Evolutionary conservation across 169 alveolate species (phyloP).

Genomic region (Plasmodium falciparum): DNA sequence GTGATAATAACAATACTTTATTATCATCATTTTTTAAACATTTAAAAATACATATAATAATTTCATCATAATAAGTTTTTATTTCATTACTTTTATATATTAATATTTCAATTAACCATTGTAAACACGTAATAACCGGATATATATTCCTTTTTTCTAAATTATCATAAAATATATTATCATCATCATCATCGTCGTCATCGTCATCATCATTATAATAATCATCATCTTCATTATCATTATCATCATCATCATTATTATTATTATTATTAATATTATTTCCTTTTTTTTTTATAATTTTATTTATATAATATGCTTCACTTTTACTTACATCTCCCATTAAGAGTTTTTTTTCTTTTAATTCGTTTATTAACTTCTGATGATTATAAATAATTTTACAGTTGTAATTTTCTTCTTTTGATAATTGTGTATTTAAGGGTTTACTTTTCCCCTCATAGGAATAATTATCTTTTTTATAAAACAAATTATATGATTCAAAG

Average conservation of each 20-base stretch:
- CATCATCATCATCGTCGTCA: constrained; percentile 8
- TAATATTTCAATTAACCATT: constrained; percentile 59
- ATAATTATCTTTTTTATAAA: constrained; percentile 4
- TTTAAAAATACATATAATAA: constrained; percentile 44
- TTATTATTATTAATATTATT: not conserved
- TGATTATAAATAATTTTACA: constrained; percentile 16
- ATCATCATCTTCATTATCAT: not conserved
- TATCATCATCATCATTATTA: not conserved
- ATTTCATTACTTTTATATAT: constrained; percentile 56
- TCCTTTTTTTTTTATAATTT: not conserved
- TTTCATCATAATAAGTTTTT: constrained; percentile 32
- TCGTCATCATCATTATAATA: not conserved
- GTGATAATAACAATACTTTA: constrained; percentile 44
- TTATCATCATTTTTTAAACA: constrained; percentile 58
- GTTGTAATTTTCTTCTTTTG: constrained; percentile 2
- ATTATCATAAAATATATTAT: constrained; percentile 35
- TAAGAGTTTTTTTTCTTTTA: constrained; percentile 33
- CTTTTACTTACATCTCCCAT: constrained; percentile 26
- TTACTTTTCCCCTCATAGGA: constrained; percentile 17
- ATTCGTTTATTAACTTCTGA: constrained; percentile 28
- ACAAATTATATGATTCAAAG: constrained; percentile 27
- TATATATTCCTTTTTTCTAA: constrained; percentile 56
- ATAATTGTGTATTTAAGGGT: not conserved
- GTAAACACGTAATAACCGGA: constrained; percentile 67
- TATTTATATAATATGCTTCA: constrained; percentile 60